Evolutionary conservation across 805 yeast species (phyloP).

Genomic region (Nakazawaea siamensis): DNA sequence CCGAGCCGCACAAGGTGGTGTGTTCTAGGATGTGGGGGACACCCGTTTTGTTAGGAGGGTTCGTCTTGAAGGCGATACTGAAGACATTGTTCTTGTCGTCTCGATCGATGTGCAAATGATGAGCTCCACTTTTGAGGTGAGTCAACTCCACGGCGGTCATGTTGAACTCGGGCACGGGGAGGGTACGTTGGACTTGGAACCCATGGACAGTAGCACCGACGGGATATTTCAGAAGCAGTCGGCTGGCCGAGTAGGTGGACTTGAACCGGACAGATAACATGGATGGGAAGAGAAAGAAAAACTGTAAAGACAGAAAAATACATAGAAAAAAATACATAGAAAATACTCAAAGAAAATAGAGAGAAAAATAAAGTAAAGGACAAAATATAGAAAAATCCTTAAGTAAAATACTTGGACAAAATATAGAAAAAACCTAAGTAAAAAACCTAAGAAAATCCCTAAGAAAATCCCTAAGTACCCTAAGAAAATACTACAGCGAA

Average conservation of each 20-base stretch:
- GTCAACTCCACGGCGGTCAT: constrained; percentile 67
- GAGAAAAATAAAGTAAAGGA: too few relatives aligned
- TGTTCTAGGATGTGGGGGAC: constrained; percentile 96
- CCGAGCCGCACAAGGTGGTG: constrained; percentile 91
- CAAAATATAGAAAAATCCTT: too few relatives aligned
- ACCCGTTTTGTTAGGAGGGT: constrained; percentile 92
- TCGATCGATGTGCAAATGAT: constrained; percentile 80
- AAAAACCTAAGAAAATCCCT: too few relatives aligned
- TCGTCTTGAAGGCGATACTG: constrained; percentile 83
- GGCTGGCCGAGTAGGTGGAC: constrained; percentile 12
- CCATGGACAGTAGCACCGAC: constrained; percentile 60
- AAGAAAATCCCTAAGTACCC: too few relatives aligned
- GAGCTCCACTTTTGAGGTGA: constrained; percentile 65
- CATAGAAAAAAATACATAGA: too few relatives aligned
- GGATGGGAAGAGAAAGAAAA: too few relatives aligned
- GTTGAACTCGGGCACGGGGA: constrained; percentile 74
- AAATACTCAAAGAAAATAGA: too few relatives aligned
- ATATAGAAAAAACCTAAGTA: too few relatives aligned
- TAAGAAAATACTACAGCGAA: too few relatives aligned
- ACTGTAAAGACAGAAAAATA: too few relatives aligned
- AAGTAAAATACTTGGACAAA: too few relatives aligned
- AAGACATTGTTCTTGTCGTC: constrained; percentile 84
- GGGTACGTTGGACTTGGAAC: constrained; percentile 53
- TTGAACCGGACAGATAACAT: too few relatives aligned
- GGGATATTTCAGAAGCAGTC: constrained; percentile 39